phyloP scores from a whole-genome alignment of 2,329 filamentous ascomycete species.

The Apiospora marii region DNA sequence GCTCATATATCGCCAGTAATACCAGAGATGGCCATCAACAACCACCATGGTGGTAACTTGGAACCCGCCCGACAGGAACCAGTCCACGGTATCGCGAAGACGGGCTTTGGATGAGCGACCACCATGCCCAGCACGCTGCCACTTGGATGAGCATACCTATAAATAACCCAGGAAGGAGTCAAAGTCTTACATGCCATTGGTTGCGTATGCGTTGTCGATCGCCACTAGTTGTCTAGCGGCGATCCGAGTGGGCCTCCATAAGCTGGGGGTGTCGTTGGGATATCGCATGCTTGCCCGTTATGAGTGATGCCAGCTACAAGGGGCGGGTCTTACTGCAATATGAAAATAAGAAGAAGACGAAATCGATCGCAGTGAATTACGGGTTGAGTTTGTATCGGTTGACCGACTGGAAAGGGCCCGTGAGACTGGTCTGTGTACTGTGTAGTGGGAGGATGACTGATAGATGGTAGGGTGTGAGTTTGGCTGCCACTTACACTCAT shows the following conservation, averaged over 20 bases:
- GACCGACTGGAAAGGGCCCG: too few species aligned
- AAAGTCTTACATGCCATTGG: background rate
- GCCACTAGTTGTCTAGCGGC: constrained; percentile 1
- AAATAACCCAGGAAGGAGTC: background rate
- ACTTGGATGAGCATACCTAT: background rate
- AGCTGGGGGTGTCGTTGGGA: background rate
- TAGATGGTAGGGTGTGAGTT: background rate
- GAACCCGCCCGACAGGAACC: background rate
- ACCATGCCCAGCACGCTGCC: background rate
- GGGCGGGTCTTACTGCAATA: background rate
- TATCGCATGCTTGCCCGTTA: background rate
- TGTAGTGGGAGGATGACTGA: background rate
- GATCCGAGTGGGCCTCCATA: background rate
- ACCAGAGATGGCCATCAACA: background rate
- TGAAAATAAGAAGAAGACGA: background rate
- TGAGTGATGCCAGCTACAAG: background rate
- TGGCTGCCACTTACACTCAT: background rate
- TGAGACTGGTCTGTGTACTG: background rate
- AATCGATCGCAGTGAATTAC: too few species aligned
- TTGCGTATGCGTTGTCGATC: background rate
- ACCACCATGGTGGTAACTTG: too few species aligned
- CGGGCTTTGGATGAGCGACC: background rate
- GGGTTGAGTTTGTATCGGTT: too few species aligned
- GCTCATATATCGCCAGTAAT: background rate
- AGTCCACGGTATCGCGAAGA: background rate